Evolutionary conservation across 169 alveolate genomes (phyloP), one percentile per base, ranked within the genome.

Genomic region (Theileria orientalis): DNA sequence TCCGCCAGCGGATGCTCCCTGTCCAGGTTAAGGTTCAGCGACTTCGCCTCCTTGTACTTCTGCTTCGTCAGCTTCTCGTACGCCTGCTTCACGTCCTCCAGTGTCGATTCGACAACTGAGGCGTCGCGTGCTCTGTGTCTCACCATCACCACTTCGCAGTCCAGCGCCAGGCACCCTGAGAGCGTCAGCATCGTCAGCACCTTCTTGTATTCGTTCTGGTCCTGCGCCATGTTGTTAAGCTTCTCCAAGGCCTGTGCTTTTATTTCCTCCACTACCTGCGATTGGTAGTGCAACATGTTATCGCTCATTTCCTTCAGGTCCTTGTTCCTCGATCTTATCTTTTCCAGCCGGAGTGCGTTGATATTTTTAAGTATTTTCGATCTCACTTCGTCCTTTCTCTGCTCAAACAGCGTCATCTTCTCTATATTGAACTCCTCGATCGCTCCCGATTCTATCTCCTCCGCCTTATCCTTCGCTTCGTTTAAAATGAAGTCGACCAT

Each of bases 391-490:
- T 95, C 97, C 78, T 95, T 95, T 90, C 85, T 91, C 80, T 87
- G 92, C 74, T 94, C 97, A 19, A 95, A 95, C 52, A 94, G 75
- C 70, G 93, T 93, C 84, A 95, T 80, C 77, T 95, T 95, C 56
- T 95, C 97, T 41, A 95, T 90, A 72, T 95, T 95, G 77, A 93
- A 95, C 69, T 95, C 98, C 80, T 95, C 97, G 61, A 91, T 56
- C 13, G 98, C 96, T 41, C 93, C 92, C 6, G 97, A 96, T 63
- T 94, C 97, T 29, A 95, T 94, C 78, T 94, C 97, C 72, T 92
- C 94, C 0, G 98, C 97, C 68, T 94, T 95, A 85, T 95, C 98
- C 74, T 92, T 91, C 25, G 98, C 98, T 72, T 95, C 98, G 78
- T 95, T 94, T 56, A 95, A 77, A 76, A 95, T 95, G 93, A 95